Evolutionary conservation across 257 asterid genomes (phyloP).

Genomic region (Buddleja alternifolia): DNA sequence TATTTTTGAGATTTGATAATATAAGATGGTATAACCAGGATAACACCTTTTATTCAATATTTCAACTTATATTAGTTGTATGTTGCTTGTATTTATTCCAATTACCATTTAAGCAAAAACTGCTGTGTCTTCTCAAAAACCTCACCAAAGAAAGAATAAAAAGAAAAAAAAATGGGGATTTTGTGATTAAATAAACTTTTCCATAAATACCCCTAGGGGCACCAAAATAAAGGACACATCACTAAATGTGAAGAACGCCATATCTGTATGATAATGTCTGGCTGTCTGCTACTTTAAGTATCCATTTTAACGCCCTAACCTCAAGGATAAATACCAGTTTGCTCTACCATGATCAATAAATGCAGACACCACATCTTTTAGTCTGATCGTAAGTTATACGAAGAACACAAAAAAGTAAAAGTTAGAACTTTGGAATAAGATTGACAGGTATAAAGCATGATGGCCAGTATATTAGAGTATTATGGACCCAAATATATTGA

Average conservation of each 20-base stretch:
- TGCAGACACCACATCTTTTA: no score
- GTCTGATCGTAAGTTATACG: no score
- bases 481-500: no score
- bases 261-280: no score
- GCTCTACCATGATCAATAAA: no score
- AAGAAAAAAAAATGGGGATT: conserved; percentile 1
- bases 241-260: background rate
- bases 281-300: background rate
- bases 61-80: background rate
- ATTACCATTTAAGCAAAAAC: conserved; percentile 7
- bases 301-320: background rate
- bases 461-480: no score
- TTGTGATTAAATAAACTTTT: background rate
- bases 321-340: no score
- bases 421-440: no score
- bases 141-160: background rate
- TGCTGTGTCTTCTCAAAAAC: background rate
- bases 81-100: background rate
- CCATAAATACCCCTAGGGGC: background rate
- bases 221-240: background rate
- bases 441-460: no score
- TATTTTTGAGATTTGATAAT: background rate
- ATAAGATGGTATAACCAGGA: background rate
- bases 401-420: no score
- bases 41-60: conserved; percentile 16